Percentiles rank a stretch among this genome's conserved stretches.
phyloP scores from a whole-genome alignment of 208 protist genomes.

The Crithidia brevicula region DNA sequence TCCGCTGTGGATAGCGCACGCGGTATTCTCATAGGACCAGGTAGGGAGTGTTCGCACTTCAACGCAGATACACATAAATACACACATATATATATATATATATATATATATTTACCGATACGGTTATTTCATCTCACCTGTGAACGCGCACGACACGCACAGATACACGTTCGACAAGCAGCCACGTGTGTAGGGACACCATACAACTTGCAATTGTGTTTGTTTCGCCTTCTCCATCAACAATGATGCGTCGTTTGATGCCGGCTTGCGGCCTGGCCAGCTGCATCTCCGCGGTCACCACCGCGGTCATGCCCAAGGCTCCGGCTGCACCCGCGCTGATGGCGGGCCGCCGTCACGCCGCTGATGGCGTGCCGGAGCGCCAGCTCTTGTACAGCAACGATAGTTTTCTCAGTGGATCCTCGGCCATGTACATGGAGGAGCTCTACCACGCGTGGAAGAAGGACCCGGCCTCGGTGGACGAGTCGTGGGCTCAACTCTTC shows the following conservation, averaged over 20 bases:
- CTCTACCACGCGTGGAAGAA: slow-evolving; percentile 85
- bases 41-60: too few relatives aligned
- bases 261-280: slow-evolving; percentile 15
- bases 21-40: too few relatives aligned
- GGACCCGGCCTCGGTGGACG: slow-evolving; percentile 76
- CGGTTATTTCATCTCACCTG: too few relatives aligned
- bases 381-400: slow-evolving; percentile 84
- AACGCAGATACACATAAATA: too few relatives aligned
- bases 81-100: too few relatives aligned
- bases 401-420: slow-evolving; percentile 80
- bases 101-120: too few relatives aligned
- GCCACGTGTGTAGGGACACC: neutral
- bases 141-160: too few relatives aligned
- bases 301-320: neutral
- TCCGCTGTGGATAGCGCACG: too few relatives aligned
- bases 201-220: neutral
- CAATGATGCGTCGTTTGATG: slow-evolving; percentile 72
- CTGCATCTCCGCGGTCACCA: slow-evolving; percentile 20
- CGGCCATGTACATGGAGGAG: slow-evolving; percentile 84
- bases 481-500: slow-evolving; percentile 78
- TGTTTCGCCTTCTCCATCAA: neutral
- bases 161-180: neutral
- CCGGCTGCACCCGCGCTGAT: slow-evolving; percentile 9
- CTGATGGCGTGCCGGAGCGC: slow-evolving; percentile 41
- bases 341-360: slow-evolving; percentile 17